Evolutionary conservation across 495 filamentous ascomycete genomes (phyloP).

Genomic region (Bacidia gigantensis): DNA sequence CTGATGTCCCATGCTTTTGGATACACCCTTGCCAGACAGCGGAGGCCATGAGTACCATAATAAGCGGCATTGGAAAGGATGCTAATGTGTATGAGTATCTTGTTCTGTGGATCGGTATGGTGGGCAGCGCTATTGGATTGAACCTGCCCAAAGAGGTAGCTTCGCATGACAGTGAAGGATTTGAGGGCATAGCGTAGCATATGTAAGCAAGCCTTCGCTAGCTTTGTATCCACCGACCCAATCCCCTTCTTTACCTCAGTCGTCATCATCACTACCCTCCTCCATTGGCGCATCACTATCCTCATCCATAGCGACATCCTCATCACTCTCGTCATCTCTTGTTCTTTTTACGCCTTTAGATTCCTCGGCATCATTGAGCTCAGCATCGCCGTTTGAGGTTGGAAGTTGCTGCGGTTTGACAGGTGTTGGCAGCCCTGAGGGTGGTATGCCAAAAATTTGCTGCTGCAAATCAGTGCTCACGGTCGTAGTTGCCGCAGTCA

Average conservation of each 20-base stretch:
- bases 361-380: conserved; percentile 8
- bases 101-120: conserved; percentile 64
- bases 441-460: conserved; percentile 64
- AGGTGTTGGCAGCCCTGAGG: conserved; percentile 30
- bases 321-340: conserved; percentile 55
- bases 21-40: conserved; percentile 79
- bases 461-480: conserved; percentile 66
- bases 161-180: background rate
- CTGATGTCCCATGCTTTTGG: conserved; percentile 61
- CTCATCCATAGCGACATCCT: conserved; percentile 65
- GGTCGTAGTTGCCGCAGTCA: conserved; percentile 31
- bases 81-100: conserved; percentile 53
- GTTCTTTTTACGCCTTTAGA: conserved; percentile 46
- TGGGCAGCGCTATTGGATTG: conserved; percentile 60
- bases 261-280: conserved; percentile 39
- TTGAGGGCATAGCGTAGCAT: background rate
- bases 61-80: conserved; percentile 28
- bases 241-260: background rate
- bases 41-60: conserved; percentile 49
- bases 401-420: conserved; percentile 28
- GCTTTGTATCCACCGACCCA: background rate
- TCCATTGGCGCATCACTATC: conserved; percentile 44
- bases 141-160: conserved; percentile 39
- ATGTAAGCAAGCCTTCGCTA: background rate
- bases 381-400: conserved; percentile 28